A percentile compares a stretch with the other conserved stretches of the same genome.
phyloP scores from a whole-genome alignment of 495 filamentous ascomycete genomes.

The Pyronema omphalodes region DNA sequence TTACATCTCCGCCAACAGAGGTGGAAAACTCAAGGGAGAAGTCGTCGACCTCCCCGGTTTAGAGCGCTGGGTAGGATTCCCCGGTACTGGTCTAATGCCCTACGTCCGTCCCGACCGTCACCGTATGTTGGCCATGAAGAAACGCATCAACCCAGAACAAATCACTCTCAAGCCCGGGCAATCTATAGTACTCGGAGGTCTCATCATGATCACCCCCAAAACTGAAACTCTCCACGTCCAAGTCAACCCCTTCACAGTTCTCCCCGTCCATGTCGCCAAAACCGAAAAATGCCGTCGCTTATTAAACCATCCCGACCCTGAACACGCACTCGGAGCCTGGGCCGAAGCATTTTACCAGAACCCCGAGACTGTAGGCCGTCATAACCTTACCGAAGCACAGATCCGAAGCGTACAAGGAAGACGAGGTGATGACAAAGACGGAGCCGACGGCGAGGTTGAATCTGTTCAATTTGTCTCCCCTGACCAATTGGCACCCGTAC shows the following conservation, averaged over 20 bases:
- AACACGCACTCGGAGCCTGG: neutral
- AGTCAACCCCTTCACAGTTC: slow-evolving; percentile 49
- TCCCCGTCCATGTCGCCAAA: slow-evolving; percentile 52
- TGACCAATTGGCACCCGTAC: too few species aligned
- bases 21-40: slow-evolving; percentile 56
- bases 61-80: slow-evolving; percentile 32
- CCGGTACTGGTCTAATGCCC: slow-evolving; percentile 38
- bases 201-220: slow-evolving; percentile 71
- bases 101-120: slow-evolving; percentile 48
- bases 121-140: slow-evolving; percentile 53
- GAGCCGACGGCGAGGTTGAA: neutral
- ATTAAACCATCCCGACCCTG: slow-evolving; percentile 10
- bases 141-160: slow-evolving; percentile 47
- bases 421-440: neutral
- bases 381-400: neutral
- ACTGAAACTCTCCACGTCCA: slow-evolving; percentile 44
- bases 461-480: too few species aligned
- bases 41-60: slow-evolving; percentile 89
- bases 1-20: slow-evolving; percentile 29
- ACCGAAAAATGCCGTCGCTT: slow-evolving; percentile 54
- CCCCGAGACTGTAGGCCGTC: neutral
- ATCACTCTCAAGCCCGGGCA: slow-evolving; percentile 51
- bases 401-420: neutral
- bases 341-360: slow-evolving; percentile 4
- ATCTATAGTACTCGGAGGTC: slow-evolving; percentile 69